Evolutionary conservation across 2,329 filamentous ascomycete genomes (phyloP), one percentile per base, ranked within the genome.

Genomic region (Chrysosphaeria jannelii): DNA sequence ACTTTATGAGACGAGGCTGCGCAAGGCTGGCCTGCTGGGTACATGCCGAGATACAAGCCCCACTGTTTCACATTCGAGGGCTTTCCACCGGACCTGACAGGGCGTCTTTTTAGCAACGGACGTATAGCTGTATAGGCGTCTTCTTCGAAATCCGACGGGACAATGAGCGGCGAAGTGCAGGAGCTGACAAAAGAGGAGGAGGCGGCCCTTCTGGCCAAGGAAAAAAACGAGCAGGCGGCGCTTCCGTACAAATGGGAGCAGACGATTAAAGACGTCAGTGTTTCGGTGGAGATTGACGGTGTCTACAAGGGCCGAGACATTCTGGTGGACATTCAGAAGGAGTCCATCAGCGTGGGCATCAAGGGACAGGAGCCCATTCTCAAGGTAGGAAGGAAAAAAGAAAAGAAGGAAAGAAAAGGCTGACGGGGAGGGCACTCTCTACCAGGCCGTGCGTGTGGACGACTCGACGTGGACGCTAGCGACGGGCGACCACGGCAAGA

Each of bases 181-280:
- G 59, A 66, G 36, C 48, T 42, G 26, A 53, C 49, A 12, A 46
- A 54, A 28, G 59, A 56, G 30, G 52, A 62, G 32, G 48, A 53
- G 33, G 61, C 54, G 8, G 58, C 58, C 11, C 53, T 57, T 27
- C 52, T 50, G 32, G 67, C 63, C 30, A 66, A 68, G 41, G 78
- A 97, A 49, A 53, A 59, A 27, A 70, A 67, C 36, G 85, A 97
- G 49, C 85, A 97, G 51, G 70, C 66, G 20, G 61, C 68, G 13
- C 65, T 97, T 20, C 85, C 85, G 1, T 97, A 97, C 64, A 85
- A 88, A 50, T 97, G 85, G 85, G 71, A 60, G 8, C 85, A 97
- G 49, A 79, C 71, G 13, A 90, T 97, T 41, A 57, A 56, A 34
- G 85, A 93, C 39, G 50, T 91, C 29, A 75, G 90, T 39, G 48